A percentile compares a stretch with the other conserved stretches of the same genome.
These are phyloP conservation scores for Backusella tuberculispora DNA, from an alignment of 192 early-diverging fungal species.

Conservation along the genomic window DNA sequence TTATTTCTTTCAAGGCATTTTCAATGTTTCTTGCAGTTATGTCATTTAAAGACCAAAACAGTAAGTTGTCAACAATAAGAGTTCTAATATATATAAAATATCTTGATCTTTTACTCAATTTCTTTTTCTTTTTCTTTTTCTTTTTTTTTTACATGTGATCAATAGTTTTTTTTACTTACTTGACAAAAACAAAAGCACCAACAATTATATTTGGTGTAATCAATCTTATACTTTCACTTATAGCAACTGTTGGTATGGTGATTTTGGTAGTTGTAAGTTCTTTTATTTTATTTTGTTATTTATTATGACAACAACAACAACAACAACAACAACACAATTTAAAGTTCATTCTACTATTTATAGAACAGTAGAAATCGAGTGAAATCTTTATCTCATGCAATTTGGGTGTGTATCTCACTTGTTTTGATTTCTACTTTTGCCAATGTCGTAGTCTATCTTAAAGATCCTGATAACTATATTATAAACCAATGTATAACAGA, in stretches of 20 bases:
- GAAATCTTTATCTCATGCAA: conserved; percentile 25
- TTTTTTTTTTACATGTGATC: neutral
- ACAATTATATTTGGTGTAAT: conserved; percentile 32
- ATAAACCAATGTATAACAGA: conserved; percentile 21
- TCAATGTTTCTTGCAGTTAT: conserved; percentile 42
- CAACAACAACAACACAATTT: neutral
- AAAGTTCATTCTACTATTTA: neutral
- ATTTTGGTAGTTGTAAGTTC: conserved; percentile 28
- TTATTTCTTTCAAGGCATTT: conserved; percentile 10
- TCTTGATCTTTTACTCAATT: neutral
- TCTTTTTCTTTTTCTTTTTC: no score
- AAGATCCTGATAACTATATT: conserved; percentile 19
- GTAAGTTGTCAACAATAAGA: conserved; percentile 17
- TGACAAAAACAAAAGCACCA: conserved; percentile 7
- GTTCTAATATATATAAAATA: neutral
- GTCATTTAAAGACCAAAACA: conserved; percentile 32
- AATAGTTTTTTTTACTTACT: conserved; percentile 36
- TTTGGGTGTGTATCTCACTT: conserved; percentile 32
- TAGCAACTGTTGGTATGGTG: conserved; percentile 27
- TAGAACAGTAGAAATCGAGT: conserved; percentile 26
- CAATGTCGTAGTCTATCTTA: conserved; percentile 38
- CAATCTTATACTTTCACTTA: conserved; percentile 34
- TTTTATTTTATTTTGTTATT: neutral
- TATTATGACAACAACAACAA: neutral
- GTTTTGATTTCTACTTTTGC: conserved; percentile 30